Evolutionary conservation across 2,329 filamentous ascomycete genomes (phyloP), one percentile per base, ranked within the genome.

Genomic region (Beauveria caledonica): DNA sequence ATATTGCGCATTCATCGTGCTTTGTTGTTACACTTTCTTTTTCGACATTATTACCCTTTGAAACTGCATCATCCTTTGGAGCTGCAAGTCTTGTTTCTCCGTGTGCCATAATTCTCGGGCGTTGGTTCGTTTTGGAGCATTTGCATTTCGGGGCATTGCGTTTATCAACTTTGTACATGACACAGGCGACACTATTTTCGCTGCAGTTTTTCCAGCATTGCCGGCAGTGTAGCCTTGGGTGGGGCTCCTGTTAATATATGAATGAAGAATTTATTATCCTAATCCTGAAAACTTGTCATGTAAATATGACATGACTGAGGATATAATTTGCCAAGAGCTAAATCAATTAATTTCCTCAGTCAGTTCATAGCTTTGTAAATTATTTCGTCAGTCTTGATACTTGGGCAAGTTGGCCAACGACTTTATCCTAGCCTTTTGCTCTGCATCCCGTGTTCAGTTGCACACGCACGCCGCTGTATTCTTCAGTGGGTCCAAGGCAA

Each of bases 141-240:
- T 40, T 60, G 49, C 46, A 58, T 58, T 60, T 58, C 39, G 29
- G 27, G 42, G 48, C 42, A 59, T 29, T 59, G 36, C 17, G 29
- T 48, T 44, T 25, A 27, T 15, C 42, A 23, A 23, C 19, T 39
- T 48, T 57, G 42, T 57, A 57, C 44, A 57, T 57, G 54, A 36
- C 44, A 25, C n/a, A 36, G 4, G 42, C 19, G 29, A 27, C 25
- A 19, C 7, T 40, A 3, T 48, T 39, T 17, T 25, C 23, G 40
- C 25, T 19, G 29, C 19, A 48, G 13, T 57, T 9, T 27, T 19
- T 21, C 5, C 23, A 17, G 27, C 29, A 48, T 23, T 17, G 54
- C 19, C 19, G 8, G 29, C 13, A 21, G 29, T 48, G 54, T 29
- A 15, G 39, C 27, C 21, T 40, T 8, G 8, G 19, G 19, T 3